These are phyloP conservation scores for Boletus speciosus DNA, from an alignment of 768 basidiomycete species.

Conservation along the genomic window DNA sequence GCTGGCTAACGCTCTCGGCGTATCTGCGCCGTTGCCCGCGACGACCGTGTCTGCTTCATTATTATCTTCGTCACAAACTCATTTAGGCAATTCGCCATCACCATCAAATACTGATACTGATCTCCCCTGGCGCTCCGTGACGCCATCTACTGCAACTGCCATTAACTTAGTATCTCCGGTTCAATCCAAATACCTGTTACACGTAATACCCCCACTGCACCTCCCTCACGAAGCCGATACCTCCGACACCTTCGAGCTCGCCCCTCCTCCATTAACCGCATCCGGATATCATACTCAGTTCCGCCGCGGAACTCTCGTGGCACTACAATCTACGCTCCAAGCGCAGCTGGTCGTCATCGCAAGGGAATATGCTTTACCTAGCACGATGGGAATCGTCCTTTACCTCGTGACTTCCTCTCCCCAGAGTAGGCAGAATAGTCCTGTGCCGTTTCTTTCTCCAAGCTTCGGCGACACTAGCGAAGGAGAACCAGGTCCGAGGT, in stretches of 20 bases:
- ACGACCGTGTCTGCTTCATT: constrained; percentile 24
- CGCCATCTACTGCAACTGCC: constrained; percentile 41
- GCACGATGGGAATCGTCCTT: constrained; percentile 75
- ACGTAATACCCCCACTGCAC: constrained; percentile 75
- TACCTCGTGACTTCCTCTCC: constrained; percentile 60
- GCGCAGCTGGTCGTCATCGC: constrained; percentile 85
- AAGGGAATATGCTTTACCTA: constrained; percentile 89
- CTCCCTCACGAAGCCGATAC: constrained; percentile 61
- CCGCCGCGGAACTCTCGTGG: constrained; percentile 80
- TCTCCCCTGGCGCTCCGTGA: constrained; percentile 46
- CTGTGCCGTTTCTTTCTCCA: constrained; percentile 17
- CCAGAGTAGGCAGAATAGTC: constrained; percentile 15
- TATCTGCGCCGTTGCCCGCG: constrained; percentile 68
- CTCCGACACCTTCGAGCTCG: constrained; percentile 41
- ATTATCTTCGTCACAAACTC: constrained; percentile 8
- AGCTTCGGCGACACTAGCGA: constrained; percentile 30
- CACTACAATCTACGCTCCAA: constrained; percentile 79
- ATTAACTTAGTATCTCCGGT: constrained; percentile 37
- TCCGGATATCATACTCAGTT: constrained; percentile 80
- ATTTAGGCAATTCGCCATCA: constrained; percentile 17
- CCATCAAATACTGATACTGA: constrained; percentile 32
- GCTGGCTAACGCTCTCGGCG: constrained; percentile 81
- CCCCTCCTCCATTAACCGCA: constrained; percentile 52
- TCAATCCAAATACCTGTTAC: constrained; percentile 71
- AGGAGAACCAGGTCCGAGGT: constrained; percentile 68